These are phyloP conservation scores for Penicillium coprophilum DNA, from an alignment of 495 filamentous ascomycete species.

Conservation along the genomic window DNA sequence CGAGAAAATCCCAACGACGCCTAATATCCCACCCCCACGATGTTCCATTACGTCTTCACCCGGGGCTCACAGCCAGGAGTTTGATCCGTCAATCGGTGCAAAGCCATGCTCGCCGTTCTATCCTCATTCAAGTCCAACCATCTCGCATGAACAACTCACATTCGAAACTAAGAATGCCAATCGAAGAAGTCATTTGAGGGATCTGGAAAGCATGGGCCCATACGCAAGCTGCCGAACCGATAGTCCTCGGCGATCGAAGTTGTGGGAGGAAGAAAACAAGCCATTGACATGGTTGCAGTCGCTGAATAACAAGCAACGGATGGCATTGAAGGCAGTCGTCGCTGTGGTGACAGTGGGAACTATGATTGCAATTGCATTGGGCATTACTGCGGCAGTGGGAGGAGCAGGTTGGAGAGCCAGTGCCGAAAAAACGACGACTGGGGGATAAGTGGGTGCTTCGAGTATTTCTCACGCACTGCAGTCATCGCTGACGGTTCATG, in stretches of 20 bases:
- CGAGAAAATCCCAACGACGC: constrained; percentile 20
- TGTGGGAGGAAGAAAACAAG: constrained; percentile 43
- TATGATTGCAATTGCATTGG: constrained; percentile 61
- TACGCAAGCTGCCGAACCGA: constrained; percentile 20
- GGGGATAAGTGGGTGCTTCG: constrained; percentile 11
- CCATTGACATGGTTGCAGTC: constrained; percentile 35
- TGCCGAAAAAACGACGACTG: constrained; percentile 28
- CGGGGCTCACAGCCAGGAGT: constrained; percentile 29
- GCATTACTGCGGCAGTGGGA: constrained; percentile 60
- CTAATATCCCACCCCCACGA: constrained; percentile 14
- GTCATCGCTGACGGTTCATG: background rate
- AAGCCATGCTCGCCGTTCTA: constrained; percentile 63
- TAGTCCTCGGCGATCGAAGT: constrained; percentile 35
- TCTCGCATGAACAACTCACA: constrained; percentile 47
- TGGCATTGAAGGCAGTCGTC: constrained; percentile 53
- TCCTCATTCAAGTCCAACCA: constrained; percentile 50
- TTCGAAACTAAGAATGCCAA: constrained; percentile 36
- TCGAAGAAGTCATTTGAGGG: constrained; percentile 23
- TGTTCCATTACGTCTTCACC: constrained; percentile 26
- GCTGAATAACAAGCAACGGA: constrained; percentile 50
- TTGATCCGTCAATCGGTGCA: constrained; percentile 43
- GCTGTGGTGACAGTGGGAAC: constrained; percentile 57
- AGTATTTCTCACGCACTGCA: background rate
- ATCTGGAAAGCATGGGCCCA: constrained; percentile 32
- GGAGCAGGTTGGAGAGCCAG: constrained; percentile 55